These are phyloP conservation scores for Protomyces inouyei DNA, from an alignment of 1,139 yeast genomes.

Conservation along the genomic window DNA sequence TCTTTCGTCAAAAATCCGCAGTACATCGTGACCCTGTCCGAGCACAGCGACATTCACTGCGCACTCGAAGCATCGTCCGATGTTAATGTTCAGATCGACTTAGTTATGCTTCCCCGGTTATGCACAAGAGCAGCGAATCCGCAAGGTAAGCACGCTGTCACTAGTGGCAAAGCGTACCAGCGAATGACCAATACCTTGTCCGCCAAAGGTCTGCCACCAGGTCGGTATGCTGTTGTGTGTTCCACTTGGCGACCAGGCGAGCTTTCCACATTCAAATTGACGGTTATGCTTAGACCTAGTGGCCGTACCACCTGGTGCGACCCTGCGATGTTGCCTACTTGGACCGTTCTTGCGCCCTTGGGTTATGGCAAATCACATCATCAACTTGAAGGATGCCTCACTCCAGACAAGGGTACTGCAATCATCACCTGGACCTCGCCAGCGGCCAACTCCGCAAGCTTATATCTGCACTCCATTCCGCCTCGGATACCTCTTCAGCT, in stretches of 20 bases:
- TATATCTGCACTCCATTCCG: background rate
- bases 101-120: background rate
- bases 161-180: slow-evolving; percentile 28
- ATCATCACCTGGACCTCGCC: background rate
- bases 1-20: slow-evolving; percentile 62
- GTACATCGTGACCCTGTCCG: slow-evolving; percentile 41
- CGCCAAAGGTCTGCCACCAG: slow-evolving; percentile 13
- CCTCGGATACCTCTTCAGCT: background rate
- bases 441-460: background rate
- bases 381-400: background rate
- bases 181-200: slow-evolving; percentile 22
- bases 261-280: slow-evolving; percentile 27
- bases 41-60: slow-evolving; percentile 31
- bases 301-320: background rate
- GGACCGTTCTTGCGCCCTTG: background rate
- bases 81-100: slow-evolving; percentile 15
- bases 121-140: slow-evolving; percentile 7
- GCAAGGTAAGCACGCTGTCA: slow-evolving; percentile 24
- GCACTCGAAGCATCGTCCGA: slow-evolving; percentile 41
- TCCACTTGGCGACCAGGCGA: slow-evolving; percentile 27
- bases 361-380: background rate
- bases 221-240: slow-evolving; percentile 29
- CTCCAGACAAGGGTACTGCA: background rate
- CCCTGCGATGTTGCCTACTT: background rate
- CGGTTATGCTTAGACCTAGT: background rate